Percentiles rank a stretch among this genome's conserved stretches.
Evolutionary conservation across 257 asterid genomes (phyloP).

Genomic region (Solanum rostratum): DNA sequence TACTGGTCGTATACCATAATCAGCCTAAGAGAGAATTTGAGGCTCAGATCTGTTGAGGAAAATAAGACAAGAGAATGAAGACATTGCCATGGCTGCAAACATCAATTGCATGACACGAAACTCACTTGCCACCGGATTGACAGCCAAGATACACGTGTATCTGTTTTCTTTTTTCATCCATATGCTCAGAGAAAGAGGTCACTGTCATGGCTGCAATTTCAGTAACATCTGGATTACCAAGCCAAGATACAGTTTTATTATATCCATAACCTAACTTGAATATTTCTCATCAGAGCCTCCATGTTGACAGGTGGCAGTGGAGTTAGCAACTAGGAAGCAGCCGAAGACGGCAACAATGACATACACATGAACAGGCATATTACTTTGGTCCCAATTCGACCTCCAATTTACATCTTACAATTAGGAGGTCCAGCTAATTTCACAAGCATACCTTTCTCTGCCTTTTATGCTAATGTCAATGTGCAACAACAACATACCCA

Average conservation of each 20-base stretch:
- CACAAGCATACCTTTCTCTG: not conserved
- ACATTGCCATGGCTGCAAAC: not conserved
- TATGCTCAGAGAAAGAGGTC: constrained; percentile 2
- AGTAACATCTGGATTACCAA: not conserved
- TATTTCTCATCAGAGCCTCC: not conserved
- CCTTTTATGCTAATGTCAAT: not conserved
- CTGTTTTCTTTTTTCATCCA: not conserved
- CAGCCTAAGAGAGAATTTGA: not conserved
- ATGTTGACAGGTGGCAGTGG: not conserved
- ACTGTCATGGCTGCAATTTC: constrained; percentile 7
- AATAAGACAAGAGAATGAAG: not conserved
- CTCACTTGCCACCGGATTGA: not conserved
- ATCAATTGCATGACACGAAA: not conserved
- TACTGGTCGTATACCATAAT: not conserved
- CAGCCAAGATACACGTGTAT: not conserved
- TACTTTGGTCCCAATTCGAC: not conserved
- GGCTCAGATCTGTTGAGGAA: not conserved
- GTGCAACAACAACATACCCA: not conserved
- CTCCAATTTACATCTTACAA: not conserved
- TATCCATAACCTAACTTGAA: not conserved
- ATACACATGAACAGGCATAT: not conserved
- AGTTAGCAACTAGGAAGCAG: not conserved
- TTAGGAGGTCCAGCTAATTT: not conserved
- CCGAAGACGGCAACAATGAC: not conserved
- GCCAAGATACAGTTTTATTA: not conserved